Evolutionary conservation across 2,329 filamentous ascomycete genomes (phyloP).

Genomic region (Amauroascus verrucosus): DNA sequence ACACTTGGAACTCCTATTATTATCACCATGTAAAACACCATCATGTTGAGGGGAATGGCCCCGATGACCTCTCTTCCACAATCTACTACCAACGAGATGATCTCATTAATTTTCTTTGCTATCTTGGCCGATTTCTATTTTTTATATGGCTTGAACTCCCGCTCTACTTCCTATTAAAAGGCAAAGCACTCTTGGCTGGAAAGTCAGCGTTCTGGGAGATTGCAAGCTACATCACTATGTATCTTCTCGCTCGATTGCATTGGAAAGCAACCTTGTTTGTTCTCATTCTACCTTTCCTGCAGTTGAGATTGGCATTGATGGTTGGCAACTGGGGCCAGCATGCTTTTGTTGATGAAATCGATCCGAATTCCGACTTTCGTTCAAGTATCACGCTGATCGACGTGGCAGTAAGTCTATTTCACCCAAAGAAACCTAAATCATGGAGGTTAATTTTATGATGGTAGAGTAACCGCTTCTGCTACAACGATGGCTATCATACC

Average conservation of each 20-base stretch:
- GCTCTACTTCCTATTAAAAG: conserved; percentile 58
- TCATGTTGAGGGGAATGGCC: conserved; percentile 71
- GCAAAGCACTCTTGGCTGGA: conserved; percentile 45
- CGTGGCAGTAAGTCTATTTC: conserved; percentile 50
- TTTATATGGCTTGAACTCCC: conserved; percentile 67
- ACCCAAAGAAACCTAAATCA: neutral
- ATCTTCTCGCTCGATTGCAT: conserved; percentile 44
- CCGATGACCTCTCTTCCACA: conserved; percentile 64
- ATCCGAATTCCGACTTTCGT: conserved; percentile 66
- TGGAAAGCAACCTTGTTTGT: conserved; percentile 52
- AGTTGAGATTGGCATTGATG: conserved; percentile 64
- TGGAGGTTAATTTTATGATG: neutral
- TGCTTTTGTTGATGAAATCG: conserved; percentile 63
- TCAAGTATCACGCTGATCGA: conserved; percentile 73
- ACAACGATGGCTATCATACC: conserved; percentile 74
- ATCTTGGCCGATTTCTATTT: conserved; percentile 63
- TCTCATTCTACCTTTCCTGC: conserved; percentile 54
- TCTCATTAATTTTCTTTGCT: conserved; percentile 55
- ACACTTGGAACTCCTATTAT: conserved; percentile 77
- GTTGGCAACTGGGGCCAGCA: conserved; percentile 79
- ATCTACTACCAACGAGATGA: conserved; percentile 66
- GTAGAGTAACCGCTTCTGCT: conserved; percentile 70
- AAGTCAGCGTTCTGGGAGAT: conserved; percentile 54
- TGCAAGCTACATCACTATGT: conserved; percentile 45
- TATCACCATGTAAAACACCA: conserved; percentile 83